These are phyloP conservation scores for Dactylonectria estremocensis DNA, from an alignment of 2,329 filamentous ascomycete genomes.

Conservation along the genomic window DNA sequence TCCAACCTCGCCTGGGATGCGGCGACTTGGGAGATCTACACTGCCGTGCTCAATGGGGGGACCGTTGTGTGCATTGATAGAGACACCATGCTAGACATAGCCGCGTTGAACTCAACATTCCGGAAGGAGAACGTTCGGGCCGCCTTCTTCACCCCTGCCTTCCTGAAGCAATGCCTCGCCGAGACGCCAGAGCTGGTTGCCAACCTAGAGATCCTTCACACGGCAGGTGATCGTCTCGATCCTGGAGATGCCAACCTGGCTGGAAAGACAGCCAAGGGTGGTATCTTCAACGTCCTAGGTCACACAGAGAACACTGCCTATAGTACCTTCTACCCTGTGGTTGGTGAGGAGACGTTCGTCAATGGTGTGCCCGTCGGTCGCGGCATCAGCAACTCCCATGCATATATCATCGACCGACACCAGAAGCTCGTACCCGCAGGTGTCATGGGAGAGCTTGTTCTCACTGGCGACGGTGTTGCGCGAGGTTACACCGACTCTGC, in stretches of 20 bases:
- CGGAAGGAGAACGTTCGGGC: not conserved
- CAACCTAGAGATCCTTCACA: conserved; percentile 20
- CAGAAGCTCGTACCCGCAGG: conserved; percentile 44
- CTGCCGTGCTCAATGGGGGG: conserved; percentile 21
- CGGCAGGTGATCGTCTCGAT: conserved; percentile 46
- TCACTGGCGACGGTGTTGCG: conserved; percentile 43
- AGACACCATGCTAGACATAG: conserved; percentile 26
- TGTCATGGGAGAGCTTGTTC: conserved; percentile 48
- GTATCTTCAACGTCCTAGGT: conserved; percentile 31
- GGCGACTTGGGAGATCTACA: conserved; percentile 24
- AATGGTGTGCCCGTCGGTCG: conserved; percentile 40
- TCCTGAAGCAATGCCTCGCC: conserved; percentile 40
- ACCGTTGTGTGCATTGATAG: conserved; percentile 35
- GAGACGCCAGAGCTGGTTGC: conserved; percentile 18
- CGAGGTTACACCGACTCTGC: conserved; percentile 1
- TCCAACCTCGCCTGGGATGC: conserved; percentile 33
- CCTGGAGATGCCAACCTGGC: not conserved
- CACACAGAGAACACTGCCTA: conserved; percentile 38
- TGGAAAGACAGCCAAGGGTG: not conserved
- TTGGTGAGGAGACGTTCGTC: conserved; percentile 8
- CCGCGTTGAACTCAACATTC: too few relatives aligned
- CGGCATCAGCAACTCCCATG: conserved; percentile 38
- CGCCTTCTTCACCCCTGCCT: conserved; percentile 32
- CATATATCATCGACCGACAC: conserved; percentile 44
- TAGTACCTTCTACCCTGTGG: conserved; percentile 23